phyloP scores from a whole-genome alignment of 1,139 yeast species.

The Ogataea hybrid region DNA sequence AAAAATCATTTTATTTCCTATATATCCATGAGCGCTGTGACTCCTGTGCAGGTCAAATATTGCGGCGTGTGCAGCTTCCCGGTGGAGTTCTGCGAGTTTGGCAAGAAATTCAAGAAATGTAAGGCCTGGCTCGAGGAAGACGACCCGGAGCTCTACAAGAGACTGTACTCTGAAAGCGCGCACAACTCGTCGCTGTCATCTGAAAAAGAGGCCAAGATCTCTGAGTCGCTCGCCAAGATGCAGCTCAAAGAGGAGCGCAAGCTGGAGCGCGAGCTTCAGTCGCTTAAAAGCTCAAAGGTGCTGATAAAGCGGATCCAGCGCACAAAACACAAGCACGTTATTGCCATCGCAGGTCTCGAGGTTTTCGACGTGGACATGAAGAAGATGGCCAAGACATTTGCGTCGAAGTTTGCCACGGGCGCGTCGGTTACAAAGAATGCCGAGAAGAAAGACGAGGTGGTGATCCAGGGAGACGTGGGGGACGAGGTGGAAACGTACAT shows the following conservation, averaged over 20 bases:
- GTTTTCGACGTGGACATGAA: slow-evolving; percentile 87
- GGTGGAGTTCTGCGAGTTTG: slow-evolving; percentile 93
- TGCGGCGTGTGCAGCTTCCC: slow-evolving; percentile 88
- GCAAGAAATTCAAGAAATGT: slow-evolving; percentile 78
- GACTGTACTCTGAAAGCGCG: slow-evolving; percentile 58
- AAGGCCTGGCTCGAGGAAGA: slow-evolving; percentile 73
- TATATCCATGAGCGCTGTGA: slow-evolving; percentile 16
- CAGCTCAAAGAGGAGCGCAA: slow-evolving; percentile 89
- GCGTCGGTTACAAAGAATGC: slow-evolving; percentile 89
- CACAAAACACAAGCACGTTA: slow-evolving; percentile 84
- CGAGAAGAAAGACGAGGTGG: slow-evolving; percentile 88
- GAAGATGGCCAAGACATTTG: slow-evolving; percentile 87
- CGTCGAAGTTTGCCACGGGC: slow-evolving; percentile 95
- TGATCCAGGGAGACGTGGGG: slow-evolving; percentile 93
- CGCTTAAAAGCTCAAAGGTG: slow-evolving; percentile 76
- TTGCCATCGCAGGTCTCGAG: slow-evolving; percentile 85
- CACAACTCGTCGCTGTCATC: slow-evolving; percentile 48
- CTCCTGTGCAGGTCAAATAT: slow-evolving; percentile 53
- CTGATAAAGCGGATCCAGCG: slow-evolving; percentile 85
- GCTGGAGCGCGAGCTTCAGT: slow-evolving; percentile 80
- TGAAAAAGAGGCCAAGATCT: slow-evolving; percentile 81
- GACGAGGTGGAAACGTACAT: slow-evolving; percentile 86
- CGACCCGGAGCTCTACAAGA: slow-evolving; percentile 54
- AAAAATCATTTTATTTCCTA: not conserved
- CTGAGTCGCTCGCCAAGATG: slow-evolving; percentile 77